Conservation (phyloP, 495 filamentous ascomycete species). For the Lepraria neglecta region DNA sequence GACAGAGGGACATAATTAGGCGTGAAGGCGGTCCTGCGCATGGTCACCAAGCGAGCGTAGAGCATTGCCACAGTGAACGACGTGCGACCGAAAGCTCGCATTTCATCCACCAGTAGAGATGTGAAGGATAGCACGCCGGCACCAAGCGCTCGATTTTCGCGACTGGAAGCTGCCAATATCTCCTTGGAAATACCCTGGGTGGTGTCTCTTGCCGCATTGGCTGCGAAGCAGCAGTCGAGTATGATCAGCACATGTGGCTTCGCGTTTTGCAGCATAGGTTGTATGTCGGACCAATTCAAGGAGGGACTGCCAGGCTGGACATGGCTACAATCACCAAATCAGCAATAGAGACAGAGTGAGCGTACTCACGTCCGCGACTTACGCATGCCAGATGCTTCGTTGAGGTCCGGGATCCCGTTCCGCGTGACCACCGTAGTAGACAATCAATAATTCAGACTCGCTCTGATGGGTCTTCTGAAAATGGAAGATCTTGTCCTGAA, state of each 20-base stretch:
- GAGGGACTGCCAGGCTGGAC: neutral
- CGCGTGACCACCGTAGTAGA: conserved; percentile 22
- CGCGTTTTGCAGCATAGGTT: conserved; percentile 16
- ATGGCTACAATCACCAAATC: too few species aligned
- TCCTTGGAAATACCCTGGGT: conserved; percentile 21
- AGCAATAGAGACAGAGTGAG: too few species aligned
- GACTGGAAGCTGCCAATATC: conserved; percentile 14
- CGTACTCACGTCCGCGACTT: neutral
- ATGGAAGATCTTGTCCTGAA: conserved; percentile 16
- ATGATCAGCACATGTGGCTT: conserved; percentile 21
- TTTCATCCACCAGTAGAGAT: conserved; percentile 16
- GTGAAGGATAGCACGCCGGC: conserved; percentile 16
- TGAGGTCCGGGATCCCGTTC: conserved; percentile 11
- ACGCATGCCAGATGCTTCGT: conserved; percentile 22
- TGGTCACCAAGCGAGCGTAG: conserved; percentile 19
- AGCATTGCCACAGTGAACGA: conserved; percentile 22
- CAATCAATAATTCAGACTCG: conserved; percentile 15
- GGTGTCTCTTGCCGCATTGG: conserved; percentile 20
- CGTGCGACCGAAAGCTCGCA: conserved; percentile 7
- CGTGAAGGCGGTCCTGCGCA: conserved; percentile 12
- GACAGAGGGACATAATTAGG: conserved; percentile 17
- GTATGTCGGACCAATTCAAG: conserved; percentile 16
- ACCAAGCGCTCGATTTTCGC: conserved; percentile 14
- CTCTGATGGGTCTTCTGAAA: conserved; percentile 19
- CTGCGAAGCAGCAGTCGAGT: conserved; percentile 24